A percentile compares a stretch with the other conserved stretches of the same genome.
Conservation (phyloP, 495 filamentous ascomycete species). For the Neurospora sp. region DNA sequence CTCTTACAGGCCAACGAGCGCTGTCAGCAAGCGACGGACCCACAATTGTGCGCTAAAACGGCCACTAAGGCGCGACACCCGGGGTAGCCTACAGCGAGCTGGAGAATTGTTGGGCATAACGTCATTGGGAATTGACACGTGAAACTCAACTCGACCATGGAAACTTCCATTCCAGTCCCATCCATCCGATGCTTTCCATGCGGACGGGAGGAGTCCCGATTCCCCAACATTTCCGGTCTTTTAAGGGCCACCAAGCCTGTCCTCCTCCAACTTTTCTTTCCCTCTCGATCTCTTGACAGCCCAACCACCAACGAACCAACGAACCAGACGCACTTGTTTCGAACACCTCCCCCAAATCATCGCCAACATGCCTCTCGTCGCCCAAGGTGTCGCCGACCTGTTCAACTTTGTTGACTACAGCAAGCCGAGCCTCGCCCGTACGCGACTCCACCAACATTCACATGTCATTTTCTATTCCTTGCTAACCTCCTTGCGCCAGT, state of each 20-base stretch:
- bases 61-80: background rate
- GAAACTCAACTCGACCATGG: background rate
- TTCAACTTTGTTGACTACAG: conserved; percentile 49
- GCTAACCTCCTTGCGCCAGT: conserved; percentile 36
- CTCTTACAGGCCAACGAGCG: background rate
- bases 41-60: background rate
- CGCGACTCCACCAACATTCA: conserved; percentile 3
- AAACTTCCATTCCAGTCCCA: background rate
- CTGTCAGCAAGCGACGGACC: background rate
- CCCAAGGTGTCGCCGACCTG: conserved; percentile 19
- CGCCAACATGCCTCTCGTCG: background rate
- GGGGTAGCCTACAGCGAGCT: background rate
- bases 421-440: conserved; percentile 56
- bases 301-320: background rate
- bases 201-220: background rate
- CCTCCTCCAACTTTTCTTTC: background rate
- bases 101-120: background rate
- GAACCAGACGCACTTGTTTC: background rate
- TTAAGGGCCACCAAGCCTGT: background rate
- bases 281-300: background rate
- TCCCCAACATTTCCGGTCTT: background rate
- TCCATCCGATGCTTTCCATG: background rate
- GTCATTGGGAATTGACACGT: background rate
- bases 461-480: background rate
- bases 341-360: background rate